Conservation (phyloP, 306 rosid species). For the Trifolium dubium region DNA sequence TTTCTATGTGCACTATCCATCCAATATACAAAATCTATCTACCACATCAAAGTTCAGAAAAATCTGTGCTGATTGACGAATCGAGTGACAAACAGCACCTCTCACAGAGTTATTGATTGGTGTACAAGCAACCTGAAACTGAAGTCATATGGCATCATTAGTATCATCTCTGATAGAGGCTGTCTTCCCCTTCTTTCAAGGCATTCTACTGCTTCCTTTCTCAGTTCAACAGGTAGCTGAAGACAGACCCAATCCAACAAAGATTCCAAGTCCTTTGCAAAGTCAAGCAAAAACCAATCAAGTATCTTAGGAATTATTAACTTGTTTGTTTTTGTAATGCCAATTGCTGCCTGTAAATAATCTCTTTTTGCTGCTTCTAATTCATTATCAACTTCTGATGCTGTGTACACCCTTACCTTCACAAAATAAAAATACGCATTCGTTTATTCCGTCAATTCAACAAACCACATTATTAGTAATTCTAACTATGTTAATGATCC, state of each 20-base stretch:
- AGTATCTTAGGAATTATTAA: slow-evolving; percentile 72
- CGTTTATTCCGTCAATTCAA: slow-evolving; percentile 37
- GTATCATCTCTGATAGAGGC: slow-evolving; percentile 65
- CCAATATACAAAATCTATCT: slow-evolving; percentile 41
- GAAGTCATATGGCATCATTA: slow-evolving; percentile 78
- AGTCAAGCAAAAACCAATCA: slow-evolving; percentile 91
- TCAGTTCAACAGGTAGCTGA: slow-evolving; percentile 71
- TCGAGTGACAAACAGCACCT: not conserved
- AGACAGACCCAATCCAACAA: slow-evolving; percentile 83
- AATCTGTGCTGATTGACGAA: slow-evolving; percentile 17
- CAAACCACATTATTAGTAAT: not conserved
- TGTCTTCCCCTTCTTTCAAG: slow-evolving; percentile 67
- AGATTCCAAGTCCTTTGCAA: slow-evolving; percentile 85
- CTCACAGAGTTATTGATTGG: slow-evolving; percentile 41
- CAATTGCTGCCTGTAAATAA: slow-evolving; percentile 76
- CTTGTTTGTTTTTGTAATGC: slow-evolving; percentile 66
- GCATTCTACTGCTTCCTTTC: slow-evolving; percentile 68
- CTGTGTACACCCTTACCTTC: slow-evolving; percentile 86
- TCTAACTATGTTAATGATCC: not conserved
- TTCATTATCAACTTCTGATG: slow-evolving; percentile 73
- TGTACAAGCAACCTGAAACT: slow-evolving; percentile 77
- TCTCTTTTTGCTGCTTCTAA: slow-evolving; percentile 81
- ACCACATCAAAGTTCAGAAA: slow-evolving; percentile 37
- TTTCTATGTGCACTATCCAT: slow-evolving; percentile 39
- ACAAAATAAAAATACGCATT: slow-evolving; percentile 29